A percentile compares a stretch with the other conserved stretches of the same genome.
Conservation (phyloP, 768 basidiomycete genomes). For the Hygrophoropsis aurantiaca region DNA sequence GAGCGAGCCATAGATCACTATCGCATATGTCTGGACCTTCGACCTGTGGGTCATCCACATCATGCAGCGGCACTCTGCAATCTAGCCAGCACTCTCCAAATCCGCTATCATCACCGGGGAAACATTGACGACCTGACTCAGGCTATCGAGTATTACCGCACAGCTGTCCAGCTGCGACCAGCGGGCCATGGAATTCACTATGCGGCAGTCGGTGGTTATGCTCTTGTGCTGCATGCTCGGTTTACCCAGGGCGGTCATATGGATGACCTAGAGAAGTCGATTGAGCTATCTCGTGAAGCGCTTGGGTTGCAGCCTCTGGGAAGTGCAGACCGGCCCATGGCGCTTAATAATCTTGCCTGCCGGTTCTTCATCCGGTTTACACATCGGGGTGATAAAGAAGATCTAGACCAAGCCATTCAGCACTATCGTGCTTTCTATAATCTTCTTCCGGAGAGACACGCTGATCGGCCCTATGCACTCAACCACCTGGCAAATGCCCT, state of each 20-base stretch:
- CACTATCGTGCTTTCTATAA: conserved; percentile 13
- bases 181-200: too few species aligned
- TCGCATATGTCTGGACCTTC: conserved; percentile 4
- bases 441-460: background rate
- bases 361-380: conserved; percentile 12
- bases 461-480: conserved; percentile 4
- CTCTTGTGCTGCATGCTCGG: conserved; percentile 4
- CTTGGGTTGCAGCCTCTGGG: background rate
- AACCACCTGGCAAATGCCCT: conserved; percentile 13
- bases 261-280: conserved; percentile 15
- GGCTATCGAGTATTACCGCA: conserved; percentile 6
- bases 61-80: conserved; percentile 3
- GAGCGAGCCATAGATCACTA: conserved; percentile 8
- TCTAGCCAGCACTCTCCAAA: conserved; percentile 11
- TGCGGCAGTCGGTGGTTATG: conserved; percentile 1
- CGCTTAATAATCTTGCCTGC: background rate
- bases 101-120: conserved; percentile 6
- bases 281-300: background rate
- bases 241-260: conserved; percentile 9
- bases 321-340: background rate
- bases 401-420: conserved; percentile 15
- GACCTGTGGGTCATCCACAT: conserved; percentile 9
- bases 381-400: conserved; percentile 4
- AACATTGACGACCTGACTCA: conserved; percentile 10
- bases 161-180: too few species aligned